A percentile compares a stretch with the other conserved stretches of the same genome.
phyloP scores from a whole-genome alignment of 2,329 filamentous ascomycete genomes.

The Ophidiomyces ophidiicola region DNA sequence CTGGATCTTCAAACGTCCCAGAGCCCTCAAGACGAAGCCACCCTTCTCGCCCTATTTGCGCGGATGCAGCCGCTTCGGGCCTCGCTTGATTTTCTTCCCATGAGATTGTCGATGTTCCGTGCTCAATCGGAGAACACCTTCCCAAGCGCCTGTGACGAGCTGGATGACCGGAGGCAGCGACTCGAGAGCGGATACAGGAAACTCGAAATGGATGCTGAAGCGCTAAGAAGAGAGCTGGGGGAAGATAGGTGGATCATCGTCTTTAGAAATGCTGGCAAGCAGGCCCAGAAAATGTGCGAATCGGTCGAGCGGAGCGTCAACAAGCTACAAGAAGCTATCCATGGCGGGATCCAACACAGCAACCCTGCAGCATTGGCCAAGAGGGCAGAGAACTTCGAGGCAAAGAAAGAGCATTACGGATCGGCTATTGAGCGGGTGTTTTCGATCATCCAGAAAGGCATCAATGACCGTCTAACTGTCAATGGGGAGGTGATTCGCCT shows the following conservation, averaged over 20 bases:
- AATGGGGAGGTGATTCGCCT: constrained; percentile 89
- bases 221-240: constrained; percentile 74
- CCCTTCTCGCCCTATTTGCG: constrained; percentile 78
- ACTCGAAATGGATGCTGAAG: constrained; percentile 80
- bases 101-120: constrained; percentile 81
- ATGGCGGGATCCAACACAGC: constrained; percentile 59
- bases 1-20: constrained; percentile 32
- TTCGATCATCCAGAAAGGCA: constrained; percentile 87
- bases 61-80: constrained; percentile 89
- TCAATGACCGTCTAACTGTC: constrained; percentile 86
- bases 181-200: constrained; percentile 80
- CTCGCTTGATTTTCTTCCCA: constrained; percentile 88
- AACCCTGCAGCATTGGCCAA: constrained; percentile 60
- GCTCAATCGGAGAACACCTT: constrained; percentile 65
- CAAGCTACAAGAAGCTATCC: constrained; percentile 70
- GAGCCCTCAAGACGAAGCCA: constrained; percentile 65
- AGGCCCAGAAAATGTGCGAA: constrained; percentile 93
- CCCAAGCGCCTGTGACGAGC: constrained; percentile 79
- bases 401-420: constrained; percentile 87
- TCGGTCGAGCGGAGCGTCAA: constrained; percentile 77
- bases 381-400: constrained; percentile 85
- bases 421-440: constrained; percentile 85
- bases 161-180: constrained; percentile 59
- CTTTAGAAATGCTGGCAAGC: constrained; percentile 80
- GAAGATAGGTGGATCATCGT: constrained; percentile 95